phyloP scores from a whole-genome alignment of 257 asterid genomes.

The Rehmannia glutinosa region DNA sequence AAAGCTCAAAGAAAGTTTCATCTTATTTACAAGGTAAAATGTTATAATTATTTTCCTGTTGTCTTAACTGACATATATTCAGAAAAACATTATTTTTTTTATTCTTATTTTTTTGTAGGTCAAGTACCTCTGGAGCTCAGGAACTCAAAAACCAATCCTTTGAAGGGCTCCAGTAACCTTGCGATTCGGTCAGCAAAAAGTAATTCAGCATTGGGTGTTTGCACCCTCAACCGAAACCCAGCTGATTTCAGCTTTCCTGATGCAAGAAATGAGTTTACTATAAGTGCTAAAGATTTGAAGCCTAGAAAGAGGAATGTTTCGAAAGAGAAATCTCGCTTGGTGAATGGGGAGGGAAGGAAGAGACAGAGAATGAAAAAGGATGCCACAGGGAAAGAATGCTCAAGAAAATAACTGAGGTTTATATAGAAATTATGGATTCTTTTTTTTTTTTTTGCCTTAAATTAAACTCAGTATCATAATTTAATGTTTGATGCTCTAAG shows the following conservation, averaged over 20 bases:
- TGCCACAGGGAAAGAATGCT: constrained; percentile 18
- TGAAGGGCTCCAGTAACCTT: constrained; percentile 11
- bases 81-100: too few relatives aligned
- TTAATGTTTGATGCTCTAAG: not conserved
- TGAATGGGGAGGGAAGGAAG: constrained; percentile 28
- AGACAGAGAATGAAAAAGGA: constrained; percentile 31
- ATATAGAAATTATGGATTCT: not conserved
- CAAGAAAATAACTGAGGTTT: constrained; percentile 14
- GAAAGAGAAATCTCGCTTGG: not conserved
- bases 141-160: constrained; percentile 12
- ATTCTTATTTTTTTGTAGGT: constrained; percentile 12
- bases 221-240: constrained; percentile 63
- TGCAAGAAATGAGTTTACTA: constrained; percentile 43
- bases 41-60: not conserved
- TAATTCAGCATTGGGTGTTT: constrained; percentile 18
- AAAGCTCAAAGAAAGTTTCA: constrained; percentile 30
- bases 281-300: constrained; percentile 38
- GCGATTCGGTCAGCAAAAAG: constrained; percentile 6
- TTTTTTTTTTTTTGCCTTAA: not conserved
- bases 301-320: constrained; percentile 18
- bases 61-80: too few relatives aligned
- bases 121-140: constrained; percentile 21
- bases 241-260: constrained; percentile 60
- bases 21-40: constrained; percentile 31
- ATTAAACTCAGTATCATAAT: not conserved